A percentile compares a stretch with the other conserved stretches of the same genome.
Conservation (phyloP, 2,329 filamentous ascomycete species). For the Penicillium expansum region DNA sequence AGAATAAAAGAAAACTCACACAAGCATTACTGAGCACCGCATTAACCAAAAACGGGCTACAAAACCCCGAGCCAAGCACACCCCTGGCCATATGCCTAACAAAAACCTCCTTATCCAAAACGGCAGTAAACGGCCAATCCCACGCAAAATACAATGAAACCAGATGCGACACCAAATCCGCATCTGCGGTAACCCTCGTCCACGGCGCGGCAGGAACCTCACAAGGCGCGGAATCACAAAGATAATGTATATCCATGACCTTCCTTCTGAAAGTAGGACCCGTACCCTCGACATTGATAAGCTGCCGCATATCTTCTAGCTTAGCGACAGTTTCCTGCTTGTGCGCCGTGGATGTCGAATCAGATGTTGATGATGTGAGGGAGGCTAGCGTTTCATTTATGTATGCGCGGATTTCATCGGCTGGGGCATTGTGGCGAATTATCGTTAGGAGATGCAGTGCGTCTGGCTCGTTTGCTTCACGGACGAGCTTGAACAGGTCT, state of each 20-base stretch:
- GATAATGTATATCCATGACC: slow-evolving; percentile 44
- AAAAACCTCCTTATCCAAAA: slow-evolving; percentile 77
- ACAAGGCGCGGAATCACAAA: slow-evolving; percentile 37
- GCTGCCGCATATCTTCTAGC: slow-evolving; percentile 29
- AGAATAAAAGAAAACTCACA: slow-evolving; percentile 24
- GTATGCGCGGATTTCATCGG: slow-evolving; percentile 37
- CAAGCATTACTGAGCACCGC: slow-evolving; percentile 68
- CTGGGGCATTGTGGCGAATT: slow-evolving; percentile 35
- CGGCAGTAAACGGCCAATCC: slow-evolving; percentile 81
- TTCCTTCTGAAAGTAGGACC: slow-evolving; percentile 35
- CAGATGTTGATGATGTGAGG: not conserved
- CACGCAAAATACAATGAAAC: slow-evolving; percentile 92
- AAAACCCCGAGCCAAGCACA: slow-evolving; percentile 63
- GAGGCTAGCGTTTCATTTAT: slow-evolving; percentile 31
- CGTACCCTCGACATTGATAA: slow-evolving; percentile 32
- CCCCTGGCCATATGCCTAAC: slow-evolving; percentile 50
- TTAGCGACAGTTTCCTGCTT: slow-evolving; percentile 22
- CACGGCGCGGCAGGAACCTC: slow-evolving; percentile 55
- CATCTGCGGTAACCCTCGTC: slow-evolving; percentile 76
- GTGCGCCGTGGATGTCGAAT: not conserved
- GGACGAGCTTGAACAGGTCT: slow-evolving; percentile 37
- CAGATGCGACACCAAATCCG: slow-evolving; percentile 72
- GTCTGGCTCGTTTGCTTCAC: slow-evolving; percentile 32
- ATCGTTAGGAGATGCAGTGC: slow-evolving; percentile 33
- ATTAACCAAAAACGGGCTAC: slow-evolving; percentile 84